Percentiles rank a stretch among this genome's conserved stretches.
Conservation (phyloP, 2,329 filamentous ascomycete genomes). For the Ophiostoma populinum region DNA sequence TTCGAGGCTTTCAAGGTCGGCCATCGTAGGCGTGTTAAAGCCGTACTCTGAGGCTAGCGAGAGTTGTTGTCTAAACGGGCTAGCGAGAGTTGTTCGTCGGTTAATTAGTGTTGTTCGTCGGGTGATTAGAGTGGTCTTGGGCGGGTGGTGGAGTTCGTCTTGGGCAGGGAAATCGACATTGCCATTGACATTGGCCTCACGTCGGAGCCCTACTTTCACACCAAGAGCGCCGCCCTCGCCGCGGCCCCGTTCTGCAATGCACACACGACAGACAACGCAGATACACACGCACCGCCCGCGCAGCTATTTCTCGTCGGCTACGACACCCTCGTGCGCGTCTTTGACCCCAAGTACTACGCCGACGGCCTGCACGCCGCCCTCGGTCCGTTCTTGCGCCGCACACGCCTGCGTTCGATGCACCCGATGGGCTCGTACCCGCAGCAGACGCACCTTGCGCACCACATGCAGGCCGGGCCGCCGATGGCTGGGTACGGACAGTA, state of each 20-base stretch:
- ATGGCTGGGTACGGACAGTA: slow-evolving; percentile 17
- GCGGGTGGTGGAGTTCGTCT: too few species aligned
- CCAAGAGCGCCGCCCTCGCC: slow-evolving; percentile 47
- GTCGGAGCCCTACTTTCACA: slow-evolving; percentile 54
- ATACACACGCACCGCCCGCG: slow-evolving; percentile 17
- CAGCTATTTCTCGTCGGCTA: slow-evolving; percentile 60
- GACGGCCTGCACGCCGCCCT: slow-evolving; percentile 23
- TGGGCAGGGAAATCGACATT: slow-evolving; percentile 6
- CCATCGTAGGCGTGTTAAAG: too few species aligned
- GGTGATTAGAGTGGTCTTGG: too few species aligned
- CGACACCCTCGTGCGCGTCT: slow-evolving; percentile 58
- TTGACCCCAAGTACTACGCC: slow-evolving; percentile 54
- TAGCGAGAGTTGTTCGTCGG: too few species aligned
- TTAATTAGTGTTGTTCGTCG: too few species aligned
- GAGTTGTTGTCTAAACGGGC: too few species aligned
- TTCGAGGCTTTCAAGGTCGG: too few species aligned
- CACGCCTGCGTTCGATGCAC: slow-evolving; percentile 27
- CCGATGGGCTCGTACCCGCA: slow-evolving; percentile 14
- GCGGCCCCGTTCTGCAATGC: slow-evolving; percentile 25
- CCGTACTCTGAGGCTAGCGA: too few species aligned
- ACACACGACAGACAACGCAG: too few species aligned
- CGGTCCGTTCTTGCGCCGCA: slow-evolving; percentile 43
- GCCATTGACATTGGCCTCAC: slow-evolving; percentile 52
- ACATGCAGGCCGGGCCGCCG: slow-evolving; percentile 12
- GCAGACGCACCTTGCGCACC: too few species aligned